Conservation (phyloP, 768 basidiomycete species). For the Boletus insuetus region DNA sequence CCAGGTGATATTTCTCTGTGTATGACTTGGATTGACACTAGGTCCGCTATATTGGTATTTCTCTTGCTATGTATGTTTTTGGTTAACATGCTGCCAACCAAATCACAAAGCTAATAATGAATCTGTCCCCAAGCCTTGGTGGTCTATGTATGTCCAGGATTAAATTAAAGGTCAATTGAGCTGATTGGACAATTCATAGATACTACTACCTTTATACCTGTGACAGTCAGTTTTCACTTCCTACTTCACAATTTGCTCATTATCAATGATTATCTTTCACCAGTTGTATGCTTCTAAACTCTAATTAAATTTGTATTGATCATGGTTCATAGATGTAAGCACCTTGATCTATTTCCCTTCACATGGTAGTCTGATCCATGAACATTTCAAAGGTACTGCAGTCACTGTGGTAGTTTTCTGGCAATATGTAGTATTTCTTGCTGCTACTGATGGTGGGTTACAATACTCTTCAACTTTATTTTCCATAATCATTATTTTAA, state of each 20-base stretch:
- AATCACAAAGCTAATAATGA: not conserved
- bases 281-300: not conserved
- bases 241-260: no score
- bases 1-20: no score
- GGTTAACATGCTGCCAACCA: not conserved
- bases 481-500: not conserved
- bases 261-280: no score
- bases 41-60: not conserved
- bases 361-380: not conserved
- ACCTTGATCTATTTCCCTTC: not conserved
- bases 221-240: not conserved
- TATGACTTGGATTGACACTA: not conserved
- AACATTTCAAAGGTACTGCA: not conserved
- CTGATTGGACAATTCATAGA: not conserved
- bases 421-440: not conserved
- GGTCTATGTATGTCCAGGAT: not conserved
- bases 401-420: not conserved
- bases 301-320: no score
- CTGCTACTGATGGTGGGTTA: not conserved
- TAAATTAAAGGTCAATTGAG: not conserved
- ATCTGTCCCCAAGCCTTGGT: not conserved
- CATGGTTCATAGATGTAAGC: conserved; percentile 2
- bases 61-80: not conserved
- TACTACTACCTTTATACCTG: not conserved
- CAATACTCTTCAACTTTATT: not conserved